Evolutionary conservation across 352 stramenopile genomes (phyloP), one percentile per base, ranked within the genome.

Genomic region (Phytopythium boreale): DNA sequence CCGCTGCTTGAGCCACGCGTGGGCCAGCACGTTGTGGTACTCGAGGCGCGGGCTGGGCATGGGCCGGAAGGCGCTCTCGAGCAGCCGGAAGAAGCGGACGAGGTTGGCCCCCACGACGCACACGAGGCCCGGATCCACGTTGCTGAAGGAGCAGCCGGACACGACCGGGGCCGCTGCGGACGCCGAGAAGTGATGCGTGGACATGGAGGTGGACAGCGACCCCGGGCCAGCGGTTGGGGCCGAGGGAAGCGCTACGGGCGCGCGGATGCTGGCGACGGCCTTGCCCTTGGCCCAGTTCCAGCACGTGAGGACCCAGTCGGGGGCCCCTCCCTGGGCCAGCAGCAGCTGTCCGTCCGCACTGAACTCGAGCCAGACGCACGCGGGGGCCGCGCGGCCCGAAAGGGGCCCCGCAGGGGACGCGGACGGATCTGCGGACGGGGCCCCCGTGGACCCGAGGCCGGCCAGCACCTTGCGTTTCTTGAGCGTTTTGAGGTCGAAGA

Each of bases 281-380:
- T 97, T 97, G 49, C 87, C 92, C 62, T 97, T 97, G 51, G 90
- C 87, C 91, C 90, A 98, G 68, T 96, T 95, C 92, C 92, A 98
- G 62, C 87, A 88, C 50, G 92, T 91, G 34, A 98, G 76, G 47
- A 87, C 93, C 89, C 88, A 96, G 70, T 96, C 86, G 6, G 88
- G 87, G 1, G 77, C 74, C 9, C 87, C 90, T 46, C 88, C 87
- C 57, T 98, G 88, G 2, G 92, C 91, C 8, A 98, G 67, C n/a
- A 98, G 71, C 19, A 97, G 69, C 74, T 97, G 84, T 22, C 93
- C 95, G 68, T 98, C 91, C 27, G 86, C 81, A 44, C 86, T 96
- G 66, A 97, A 98, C 59, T 88, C 82, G 70, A 97, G 81, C 58
- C 76, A 90, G 47, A 97, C 84, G 60, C 84, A 94, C 50, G 66